Evolutionary conservation across 805 yeast species (phyloP).

Genomic region (Diddensiella transvaalensis): DNA sequence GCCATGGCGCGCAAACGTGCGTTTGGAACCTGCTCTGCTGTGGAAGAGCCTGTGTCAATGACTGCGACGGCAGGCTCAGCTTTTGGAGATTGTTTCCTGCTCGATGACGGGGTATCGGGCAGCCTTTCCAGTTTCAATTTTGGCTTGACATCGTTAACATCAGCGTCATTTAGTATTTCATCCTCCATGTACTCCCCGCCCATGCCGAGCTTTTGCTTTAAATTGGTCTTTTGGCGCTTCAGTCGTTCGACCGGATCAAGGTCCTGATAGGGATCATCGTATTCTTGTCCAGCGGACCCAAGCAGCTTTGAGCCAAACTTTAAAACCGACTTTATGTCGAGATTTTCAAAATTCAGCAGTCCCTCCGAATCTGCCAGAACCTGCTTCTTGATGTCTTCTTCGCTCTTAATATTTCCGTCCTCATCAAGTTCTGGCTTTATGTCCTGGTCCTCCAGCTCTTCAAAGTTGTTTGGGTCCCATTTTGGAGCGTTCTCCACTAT

Average conservation of each 20-base stretch:
- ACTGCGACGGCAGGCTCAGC: constrained; percentile 22
- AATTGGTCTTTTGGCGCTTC: constrained; percentile 47
- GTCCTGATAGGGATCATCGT: constrained; percentile 38
- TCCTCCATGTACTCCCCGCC: constrained; percentile 40
- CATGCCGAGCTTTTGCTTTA: constrained; percentile 43
- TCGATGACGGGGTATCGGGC: constrained; percentile 10
- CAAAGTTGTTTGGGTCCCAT: constrained; percentile 77
- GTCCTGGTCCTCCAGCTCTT: constrained; percentile 25
- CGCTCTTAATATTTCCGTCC: constrained; percentile 16
- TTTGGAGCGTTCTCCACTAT: constrained; percentile 70
- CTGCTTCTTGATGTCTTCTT: constrained; percentile 28
- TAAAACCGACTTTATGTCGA: constrained; percentile 38
- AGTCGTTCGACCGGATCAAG: constrained; percentile 45
- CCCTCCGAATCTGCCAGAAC: constrained; percentile 15
- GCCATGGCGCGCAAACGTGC: constrained; percentile 82
- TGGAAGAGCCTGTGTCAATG: constrained; percentile 13
- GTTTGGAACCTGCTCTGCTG: constrained; percentile 54
- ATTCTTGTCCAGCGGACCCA: constrained; percentile 57
- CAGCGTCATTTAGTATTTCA: constrained; percentile 30
- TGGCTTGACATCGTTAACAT: constrained; percentile 26
- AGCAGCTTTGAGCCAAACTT: constrained; percentile 47
- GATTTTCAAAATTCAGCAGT: constrained; percentile 31
- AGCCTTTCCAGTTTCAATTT: constrained; percentile 10
- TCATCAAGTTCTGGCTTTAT: constrained; percentile 27
- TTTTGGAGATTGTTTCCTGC: background rate